Base-by-base conservation (phyloP, 2,329 filamentous ascomycete species). In the Macrophomina tecta region DNA sequence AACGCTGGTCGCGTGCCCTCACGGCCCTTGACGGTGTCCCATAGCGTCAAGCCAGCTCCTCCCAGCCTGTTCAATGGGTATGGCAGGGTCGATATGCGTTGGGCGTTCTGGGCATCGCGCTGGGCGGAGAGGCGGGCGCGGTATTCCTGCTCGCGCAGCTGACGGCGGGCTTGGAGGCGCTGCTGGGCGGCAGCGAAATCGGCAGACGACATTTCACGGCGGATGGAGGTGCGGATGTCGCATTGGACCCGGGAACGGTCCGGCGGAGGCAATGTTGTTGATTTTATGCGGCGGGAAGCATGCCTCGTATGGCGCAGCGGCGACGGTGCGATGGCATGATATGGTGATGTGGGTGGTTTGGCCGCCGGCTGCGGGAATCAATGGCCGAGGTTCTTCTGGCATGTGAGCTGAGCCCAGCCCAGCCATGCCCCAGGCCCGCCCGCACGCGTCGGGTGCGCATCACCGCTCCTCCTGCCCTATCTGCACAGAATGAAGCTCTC, bases 101-200 rank as follows among this genome's bases (percentile, higher is more conserved):
- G 83, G 74, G 70, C 80, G 77, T 64, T 64, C 11, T 69, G 78
- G 70, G 45, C 75, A 76, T 69, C 72, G 69, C 69, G 77, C 73
- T 81, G 81, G 64, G 83, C 78, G 62, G 83, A 82, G 70, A 87
- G 78, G 61, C 83, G 86, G 67, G 87, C 83, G 73, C 86, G 87
- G 65, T 85, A 82, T 75, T 89, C 86, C 69, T 85, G 85, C 78
- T 93, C 91, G 78, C 91, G 90, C 69, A 89, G 89, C 76, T 88
- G 87, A 74, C 93, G 92, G 74, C 93, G 91, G 72, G 91, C 90
- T 71, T 91, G 86, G 68, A 97, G 89, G 77, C 94, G 92, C 81
- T 91, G 87, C 82, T 97, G 94, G 71, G 94, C 94, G 78, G 92
- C 90, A 79, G 91, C 90, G 81, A 97, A 97, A 80, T 91, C 91